phyloP scores from a whole-genome alignment of 2,329 filamentous ascomycete genomes.

The Bipolaris cookei region DNA sequence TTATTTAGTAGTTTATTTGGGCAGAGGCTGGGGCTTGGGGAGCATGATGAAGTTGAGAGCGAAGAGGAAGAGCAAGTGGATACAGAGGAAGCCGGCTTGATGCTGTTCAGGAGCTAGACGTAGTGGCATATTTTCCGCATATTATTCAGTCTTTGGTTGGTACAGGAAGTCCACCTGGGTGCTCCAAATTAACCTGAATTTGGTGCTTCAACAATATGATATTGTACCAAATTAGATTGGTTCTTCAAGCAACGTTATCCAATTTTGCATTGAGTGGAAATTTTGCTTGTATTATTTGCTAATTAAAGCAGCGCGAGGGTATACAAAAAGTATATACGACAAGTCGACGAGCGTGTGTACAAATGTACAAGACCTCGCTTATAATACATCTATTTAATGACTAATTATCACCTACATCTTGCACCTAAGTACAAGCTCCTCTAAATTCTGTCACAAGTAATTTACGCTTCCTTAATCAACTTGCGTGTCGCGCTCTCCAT shows the following conservation, averaged over 20 bases:
- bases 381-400: background rate
- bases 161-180: background rate
- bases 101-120: conserved; percentile 48
- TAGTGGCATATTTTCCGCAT: background rate
- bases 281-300: background rate
- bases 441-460: background rate
- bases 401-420: background rate
- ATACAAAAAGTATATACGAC: background rate
- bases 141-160: background rate
- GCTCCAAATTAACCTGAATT: background rate
- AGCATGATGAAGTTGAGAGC: conserved; percentile 49
- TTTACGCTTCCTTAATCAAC: conserved; percentile 32
- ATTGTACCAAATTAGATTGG: background rate
- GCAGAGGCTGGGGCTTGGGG: conserved; percentile 52
- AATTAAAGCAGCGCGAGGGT: background rate
- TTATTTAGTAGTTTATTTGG: conserved; percentile 60
- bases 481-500: conserved; percentile 52
- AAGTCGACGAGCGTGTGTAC: background rate
- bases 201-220: background rate
- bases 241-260: background rate
- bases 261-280: background rate
- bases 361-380: background rate
- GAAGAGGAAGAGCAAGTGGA: conserved; percentile 47
- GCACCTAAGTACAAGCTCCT: background rate
- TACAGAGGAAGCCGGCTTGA: conserved; percentile 47